A percentile compares a stretch with the other conserved stretches of the same genome.
Evolutionary conservation across 139 green algal species (phyloP).

Genomic region (Chlamydomonas incerta): DNA sequence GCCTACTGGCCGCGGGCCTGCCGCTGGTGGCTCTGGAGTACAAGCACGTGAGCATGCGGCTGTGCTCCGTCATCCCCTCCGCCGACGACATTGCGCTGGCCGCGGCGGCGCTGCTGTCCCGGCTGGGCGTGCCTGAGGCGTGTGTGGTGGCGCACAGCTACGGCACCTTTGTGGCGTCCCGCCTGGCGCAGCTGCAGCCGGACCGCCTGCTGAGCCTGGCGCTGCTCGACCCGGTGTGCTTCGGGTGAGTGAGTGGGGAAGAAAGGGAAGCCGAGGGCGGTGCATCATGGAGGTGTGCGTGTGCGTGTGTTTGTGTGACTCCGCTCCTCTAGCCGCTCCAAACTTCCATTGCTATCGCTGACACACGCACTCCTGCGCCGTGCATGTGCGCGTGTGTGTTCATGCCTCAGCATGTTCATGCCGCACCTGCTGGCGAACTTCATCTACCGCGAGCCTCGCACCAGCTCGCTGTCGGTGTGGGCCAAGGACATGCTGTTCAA

Average conservation of each 20-base stretch:
- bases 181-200: conserved; percentile 53
- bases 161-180: conserved; percentile 69
- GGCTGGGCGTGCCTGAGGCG: conserved; percentile 7
- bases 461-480: background rate
- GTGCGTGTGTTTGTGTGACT: no score
- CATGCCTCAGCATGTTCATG: conserved; percentile 71
- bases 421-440: conserved; percentile 65
- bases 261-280: no score
- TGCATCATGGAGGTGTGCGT: no score
- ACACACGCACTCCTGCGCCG: no score
- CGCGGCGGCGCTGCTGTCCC: conserved; percentile 16
- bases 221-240: conserved; percentile 71
- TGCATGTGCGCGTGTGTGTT: background rate
- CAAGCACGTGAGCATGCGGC: conserved; percentile 64
- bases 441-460: conserved; percentile 55
- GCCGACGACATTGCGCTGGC: conserved; percentile 15
- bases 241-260: conserved; percentile 8
- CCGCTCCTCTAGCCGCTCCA: no score
- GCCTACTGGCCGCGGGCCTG: conserved; percentile 43
- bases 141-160: conserved; percentile 63
- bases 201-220: conserved; percentile 53
- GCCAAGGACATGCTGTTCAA: conserved; percentile 29
- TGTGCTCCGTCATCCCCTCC: conserved; percentile 46
- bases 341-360: no score
- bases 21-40: conserved; percentile 60